Percentiles rank a stretch among this genome's conserved stretches.
These are phyloP conservation scores for Mimosa pudica DNA, from an alignment of 306 rosid species.

Conservation along the genomic window DNA sequence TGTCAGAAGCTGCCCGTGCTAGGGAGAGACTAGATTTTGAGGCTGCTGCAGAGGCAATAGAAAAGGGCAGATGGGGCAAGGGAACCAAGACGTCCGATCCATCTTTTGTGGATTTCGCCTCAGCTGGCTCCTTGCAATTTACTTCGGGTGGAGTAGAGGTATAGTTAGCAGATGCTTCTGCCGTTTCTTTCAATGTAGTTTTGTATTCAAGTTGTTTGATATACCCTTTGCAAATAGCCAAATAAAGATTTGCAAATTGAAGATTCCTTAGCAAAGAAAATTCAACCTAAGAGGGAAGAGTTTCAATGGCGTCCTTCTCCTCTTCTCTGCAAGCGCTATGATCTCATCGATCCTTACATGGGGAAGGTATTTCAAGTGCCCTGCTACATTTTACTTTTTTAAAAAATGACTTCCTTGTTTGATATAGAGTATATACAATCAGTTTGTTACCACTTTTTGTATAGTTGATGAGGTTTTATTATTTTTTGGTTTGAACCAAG, in stretches of 20 bases:
- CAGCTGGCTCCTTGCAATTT: conserved; percentile 80
- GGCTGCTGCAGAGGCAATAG: conserved; percentile 87
- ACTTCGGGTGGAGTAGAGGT: conserved; percentile 85
- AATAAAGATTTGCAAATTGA: conserved; percentile 60
- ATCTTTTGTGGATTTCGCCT: conserved; percentile 52
- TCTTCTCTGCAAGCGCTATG: conserved; percentile 94
- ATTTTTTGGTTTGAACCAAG: not conserved
- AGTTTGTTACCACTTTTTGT: conserved; percentile 25
- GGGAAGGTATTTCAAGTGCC: conserved; percentile 72
- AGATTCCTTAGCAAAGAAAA: conserved; percentile 51
- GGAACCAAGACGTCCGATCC: conserved; percentile 56
- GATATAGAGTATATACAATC: not conserved
- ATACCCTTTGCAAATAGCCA: conserved; percentile 55
- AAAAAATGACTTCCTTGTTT: conserved; percentile 17
- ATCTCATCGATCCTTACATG: conserved; percentile 93
- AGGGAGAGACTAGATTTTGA: conserved; percentile 93
- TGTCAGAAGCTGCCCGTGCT: conserved; percentile 97
- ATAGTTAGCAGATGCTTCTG: conserved; percentile 40
- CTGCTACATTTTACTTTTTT: conserved; percentile 20
- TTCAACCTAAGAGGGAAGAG: conserved; percentile 81
- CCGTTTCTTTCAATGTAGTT: conserved; percentile 34
- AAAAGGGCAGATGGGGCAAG: conserved; percentile 64
- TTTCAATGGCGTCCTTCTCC: conserved; percentile 94
- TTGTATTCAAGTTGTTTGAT: conserved; percentile 36
- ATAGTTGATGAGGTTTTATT: not conserved